Evolutionary conservation across 148 eudicot genomes (phyloP).

Genomic region (Chenopodium suecicum): DNA sequence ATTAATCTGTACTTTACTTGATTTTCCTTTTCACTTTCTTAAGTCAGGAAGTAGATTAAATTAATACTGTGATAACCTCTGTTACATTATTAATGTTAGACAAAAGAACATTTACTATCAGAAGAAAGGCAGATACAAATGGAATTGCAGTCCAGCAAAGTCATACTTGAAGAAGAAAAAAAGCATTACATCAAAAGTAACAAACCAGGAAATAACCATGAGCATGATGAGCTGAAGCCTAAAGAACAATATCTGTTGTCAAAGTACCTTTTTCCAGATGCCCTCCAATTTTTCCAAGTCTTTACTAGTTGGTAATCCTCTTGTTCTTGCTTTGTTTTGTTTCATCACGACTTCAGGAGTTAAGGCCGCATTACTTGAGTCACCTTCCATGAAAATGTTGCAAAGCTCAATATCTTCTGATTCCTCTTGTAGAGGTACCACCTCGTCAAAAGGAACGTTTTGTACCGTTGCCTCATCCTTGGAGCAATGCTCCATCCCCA

Average conservation of each 20-base stretch:
- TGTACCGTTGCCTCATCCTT: conserved; percentile 28
- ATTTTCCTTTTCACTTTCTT: not conserved
- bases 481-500: conserved; percentile 28
- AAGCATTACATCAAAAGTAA: not conserved
- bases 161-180: not conserved
- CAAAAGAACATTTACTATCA: not conserved
- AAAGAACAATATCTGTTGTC: no score
- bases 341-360: conserved; percentile 49
- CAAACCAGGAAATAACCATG: not conserved
- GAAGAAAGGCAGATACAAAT: not conserved
- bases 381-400: conserved; percentile 66
- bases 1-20: not conserved
- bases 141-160: not conserved
- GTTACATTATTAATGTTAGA: not conserved
- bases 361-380: conserved; percentile 36
- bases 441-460: conserved; percentile 31
- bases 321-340: conserved; percentile 61
- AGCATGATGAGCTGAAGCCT: no score
- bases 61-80: not conserved
- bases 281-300: conserved; percentile 79
- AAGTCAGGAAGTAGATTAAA: not conserved
- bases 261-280: conserved; percentile 88
- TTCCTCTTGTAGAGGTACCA: conserved; percentile 39
- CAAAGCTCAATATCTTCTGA: conserved; percentile 70
- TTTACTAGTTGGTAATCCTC: conserved; percentile 48